phyloP scores from a whole-genome alignment of 805 yeast genomes.

The Saturnispora dispora region DNA sequence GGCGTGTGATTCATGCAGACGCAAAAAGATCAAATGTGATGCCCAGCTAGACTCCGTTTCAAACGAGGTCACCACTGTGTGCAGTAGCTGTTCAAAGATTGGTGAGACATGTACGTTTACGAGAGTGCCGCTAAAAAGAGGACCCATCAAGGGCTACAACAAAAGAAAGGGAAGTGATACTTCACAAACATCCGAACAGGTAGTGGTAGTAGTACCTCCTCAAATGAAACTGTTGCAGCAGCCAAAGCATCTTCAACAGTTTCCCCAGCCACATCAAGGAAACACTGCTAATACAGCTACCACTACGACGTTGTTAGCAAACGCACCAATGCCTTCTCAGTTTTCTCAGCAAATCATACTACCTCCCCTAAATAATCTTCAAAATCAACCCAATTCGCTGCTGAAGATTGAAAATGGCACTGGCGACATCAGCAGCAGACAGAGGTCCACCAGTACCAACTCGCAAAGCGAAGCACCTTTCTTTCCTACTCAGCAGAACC shows the following conservation, averaged over 20 bases:
- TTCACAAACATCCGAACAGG: not conserved
- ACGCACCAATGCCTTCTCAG: not conserved
- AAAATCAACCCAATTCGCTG: not conserved
- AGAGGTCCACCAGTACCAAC: slow-evolving; percentile 17
- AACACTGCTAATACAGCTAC: too few relatives aligned
- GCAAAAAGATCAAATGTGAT: slow-evolving; percentile 65
- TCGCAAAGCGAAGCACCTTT: not conserved
- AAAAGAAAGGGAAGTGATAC: slow-evolving; percentile 9
- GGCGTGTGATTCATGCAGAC: slow-evolving; percentile 74
- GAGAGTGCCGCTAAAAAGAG: slow-evolving; percentile 65
- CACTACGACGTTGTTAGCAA: not conserved
- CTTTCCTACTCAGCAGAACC: slow-evolving; percentile 14
- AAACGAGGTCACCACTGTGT: slow-evolving; percentile 40
- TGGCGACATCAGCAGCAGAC: not conserved
- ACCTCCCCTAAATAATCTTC: slow-evolving; percentile 19
- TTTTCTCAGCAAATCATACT: slow-evolving; percentile 15
- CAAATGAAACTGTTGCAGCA: not conserved
- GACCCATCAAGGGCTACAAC: slow-evolving; percentile 64
- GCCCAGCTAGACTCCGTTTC: slow-evolving; percentile 41
- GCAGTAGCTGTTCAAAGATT: slow-evolving; percentile 55
- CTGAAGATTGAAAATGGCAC: not conserved
- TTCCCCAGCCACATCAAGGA: not conserved
- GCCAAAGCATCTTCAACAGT: not conserved
- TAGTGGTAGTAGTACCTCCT: not conserved
- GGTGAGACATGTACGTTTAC: slow-evolving; percentile 59